These are phyloP conservation scores for Fragosphaeria purpurea DNA, from an alignment of 2,329 filamentous ascomycete species.

Conservation along the genomic window DNA sequence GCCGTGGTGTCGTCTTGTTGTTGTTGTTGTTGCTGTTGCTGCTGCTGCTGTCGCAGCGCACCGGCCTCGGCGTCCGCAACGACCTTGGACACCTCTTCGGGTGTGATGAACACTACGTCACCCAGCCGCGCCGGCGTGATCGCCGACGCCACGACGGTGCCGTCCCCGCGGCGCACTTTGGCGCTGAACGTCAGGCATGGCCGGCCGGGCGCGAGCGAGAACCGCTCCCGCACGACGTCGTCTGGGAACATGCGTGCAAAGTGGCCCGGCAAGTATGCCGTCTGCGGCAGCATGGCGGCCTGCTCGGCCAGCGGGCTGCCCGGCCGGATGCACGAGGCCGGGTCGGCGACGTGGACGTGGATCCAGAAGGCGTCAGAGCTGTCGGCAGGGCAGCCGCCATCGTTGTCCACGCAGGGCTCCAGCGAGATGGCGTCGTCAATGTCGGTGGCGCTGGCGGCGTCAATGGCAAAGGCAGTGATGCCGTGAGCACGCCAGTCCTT, in stretches of 20 bases:
- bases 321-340: conserved; percentile 57
- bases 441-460: conserved; percentile 53
- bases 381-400: too few species aligned
- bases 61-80: conserved; percentile 17
- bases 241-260: conserved; percentile 48
- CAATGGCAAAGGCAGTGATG: conserved; percentile 63
- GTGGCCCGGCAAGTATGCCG: conserved; percentile 50
- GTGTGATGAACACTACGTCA: conserved; percentile 46
- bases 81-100: conserved; percentile 35
- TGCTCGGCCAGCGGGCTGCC: conserved; percentile 48
- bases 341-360: conserved; percentile 70
- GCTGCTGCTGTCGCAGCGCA: conserved; percentile 1
- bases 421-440: conserved; percentile 75
- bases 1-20: not conserved
- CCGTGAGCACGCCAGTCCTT: conserved; percentile 49
- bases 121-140: conserved; percentile 43
- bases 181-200: conserved; percentile 55
- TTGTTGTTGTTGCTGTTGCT: too few species aligned
- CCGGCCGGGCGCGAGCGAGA: conserved; percentile 42
- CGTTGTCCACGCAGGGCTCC: conserved; percentile 39
- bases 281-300: conserved; percentile 50
- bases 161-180: conserved; percentile 37
- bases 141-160: conserved; percentile 42
- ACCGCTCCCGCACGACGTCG: conserved; percentile 34
- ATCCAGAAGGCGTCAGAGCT: conserved; percentile 64